These are phyloP conservation scores for Phytopythium sindhum DNA, from an alignment of 352 stramenopile species.

Conservation along the genomic window DNA sequence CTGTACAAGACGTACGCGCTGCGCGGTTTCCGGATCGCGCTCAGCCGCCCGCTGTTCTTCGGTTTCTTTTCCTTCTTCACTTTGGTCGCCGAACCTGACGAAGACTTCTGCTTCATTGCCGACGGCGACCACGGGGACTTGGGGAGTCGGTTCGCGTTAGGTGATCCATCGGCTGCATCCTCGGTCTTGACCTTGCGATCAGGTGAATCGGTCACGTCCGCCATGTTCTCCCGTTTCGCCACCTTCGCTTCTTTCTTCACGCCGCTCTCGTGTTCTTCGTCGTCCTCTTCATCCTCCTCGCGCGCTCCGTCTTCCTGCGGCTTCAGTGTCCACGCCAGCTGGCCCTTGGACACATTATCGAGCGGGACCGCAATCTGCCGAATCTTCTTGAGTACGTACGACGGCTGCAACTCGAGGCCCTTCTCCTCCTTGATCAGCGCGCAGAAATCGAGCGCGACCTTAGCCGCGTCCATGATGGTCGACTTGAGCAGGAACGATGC, in stretches of 20 bases:
- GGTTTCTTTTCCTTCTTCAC: slow-evolving; percentile 54
- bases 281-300: slow-evolving; percentile 27
- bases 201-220: slow-evolving; percentile 21
- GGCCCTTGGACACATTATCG: slow-evolving; percentile 40
- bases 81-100: slow-evolving; percentile 19
- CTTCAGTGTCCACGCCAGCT: slow-evolving; percentile 51
- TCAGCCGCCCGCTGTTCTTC: slow-evolving; percentile 19
- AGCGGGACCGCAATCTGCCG: slow-evolving; percentile 57
- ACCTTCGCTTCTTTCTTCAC: slow-evolving; percentile 46
- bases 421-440: slow-evolving; percentile 39
- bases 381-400: slow-evolving; percentile 73
- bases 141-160: slow-evolving; percentile 27
- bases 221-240: slow-evolving; percentile 39
- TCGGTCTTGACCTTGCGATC: slow-evolving; percentile 23
- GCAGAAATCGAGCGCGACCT: slow-evolving; percentile 67
- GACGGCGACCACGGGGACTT: slow-evolving; percentile 65
- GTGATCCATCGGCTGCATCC: slow-evolving; percentile 10
- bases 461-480: slow-evolving; percentile 62
- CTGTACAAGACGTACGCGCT: slow-evolving; percentile 74
- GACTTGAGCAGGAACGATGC: slow-evolving; percentile 49
- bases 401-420: slow-evolving; percentile 43
- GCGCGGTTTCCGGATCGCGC: slow-evolving; percentile 39
- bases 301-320: background rate
- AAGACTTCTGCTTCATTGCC: slow-evolving; percentile 55
- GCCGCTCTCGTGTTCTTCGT: slow-evolving; percentile 16